A percentile compares a stretch with the other conserved stretches of the same genome.
These are phyloP conservation scores for Posidonia oceanica DNA, from an alignment of 116 monocot species.

Conservation along the genomic window DNA sequence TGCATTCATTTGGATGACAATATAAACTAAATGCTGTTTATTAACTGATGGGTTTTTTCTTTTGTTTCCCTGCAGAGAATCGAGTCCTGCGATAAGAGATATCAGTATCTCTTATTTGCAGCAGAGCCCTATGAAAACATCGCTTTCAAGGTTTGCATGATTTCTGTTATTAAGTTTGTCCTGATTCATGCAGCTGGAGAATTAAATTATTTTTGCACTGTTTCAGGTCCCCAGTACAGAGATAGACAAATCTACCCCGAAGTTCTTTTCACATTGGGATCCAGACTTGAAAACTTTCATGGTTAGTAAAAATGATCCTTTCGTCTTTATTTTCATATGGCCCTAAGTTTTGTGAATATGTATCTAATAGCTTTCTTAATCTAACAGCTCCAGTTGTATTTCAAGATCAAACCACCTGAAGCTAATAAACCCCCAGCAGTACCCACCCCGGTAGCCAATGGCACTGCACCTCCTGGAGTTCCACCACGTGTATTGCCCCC, in stretches of 20 bases:
- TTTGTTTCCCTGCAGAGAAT: slow-evolving; percentile 43
- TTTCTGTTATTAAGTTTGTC: neutral
- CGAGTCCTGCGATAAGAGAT: slow-evolving; percentile 73
- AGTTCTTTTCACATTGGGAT: slow-evolving; percentile 98
- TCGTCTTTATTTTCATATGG: neutral
- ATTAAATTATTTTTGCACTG: neutral
- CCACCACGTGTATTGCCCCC: slow-evolving; percentile 58
- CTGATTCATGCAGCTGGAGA: neutral
- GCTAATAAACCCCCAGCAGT: slow-evolving; percentile 38
- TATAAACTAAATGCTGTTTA: neutral
- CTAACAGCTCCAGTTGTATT: slow-evolving; percentile 77
- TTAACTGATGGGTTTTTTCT: slow-evolving; percentile 1
- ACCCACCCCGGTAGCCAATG: slow-evolving; percentile 33
- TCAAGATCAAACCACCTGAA: slow-evolving; percentile 74
- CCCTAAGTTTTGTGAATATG: neutral
- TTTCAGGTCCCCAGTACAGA: slow-evolving; percentile 89
- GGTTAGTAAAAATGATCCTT: slow-evolving; percentile 18
- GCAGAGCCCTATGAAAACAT: slow-evolving; percentile 93
- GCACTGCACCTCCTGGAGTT: slow-evolving; percentile 38
- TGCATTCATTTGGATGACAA: too few relatives aligned
- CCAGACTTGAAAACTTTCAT: slow-evolving; percentile 89
- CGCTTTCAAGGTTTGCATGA: slow-evolving; percentile 61
- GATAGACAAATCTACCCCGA: slow-evolving; percentile 79
- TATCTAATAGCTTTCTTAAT: neutral
- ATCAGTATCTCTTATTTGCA: slow-evolving; percentile 90